Base-by-base conservation (phyloP, 352 stramenopile species). In the Phytopythium chamaehyphon region DNA sequence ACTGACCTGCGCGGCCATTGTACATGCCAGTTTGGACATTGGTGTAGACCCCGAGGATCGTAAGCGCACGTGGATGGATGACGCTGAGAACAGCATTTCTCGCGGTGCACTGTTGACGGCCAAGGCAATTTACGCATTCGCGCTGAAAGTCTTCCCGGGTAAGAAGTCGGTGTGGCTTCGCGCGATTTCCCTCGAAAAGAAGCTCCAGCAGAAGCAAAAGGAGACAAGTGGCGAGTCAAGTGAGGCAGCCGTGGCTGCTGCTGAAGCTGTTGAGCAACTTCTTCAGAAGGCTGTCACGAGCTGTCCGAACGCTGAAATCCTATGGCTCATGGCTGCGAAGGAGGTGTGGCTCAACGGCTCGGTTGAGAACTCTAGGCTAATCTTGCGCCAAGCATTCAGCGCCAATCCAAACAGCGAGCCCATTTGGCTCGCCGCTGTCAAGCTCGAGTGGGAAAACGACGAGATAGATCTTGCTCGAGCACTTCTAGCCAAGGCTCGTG, bases 361-460 rank as follows among this genome's bases (percentile, higher is more conserved):
- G 50, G 90, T 99, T 11, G 84, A 96, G 42, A 92, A 90, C 24
- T 96, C 97, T 11, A 81, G 97, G 2, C 71, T 88, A 22, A 97
- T 99, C 46, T 73, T 99, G 28, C 90, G 94, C 3, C 82, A 98
- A 64, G 97, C 97, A 19, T 99, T 99, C 68, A 94, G 82, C 50
- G 89, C 84, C 5, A 99, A 99, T 71, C 94, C 95, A 3, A 96
- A 98, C 62, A 98, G 90, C 51, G 95, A 99, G 64, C 61, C 86
- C 6, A 95, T 98, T 55, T 96, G 84, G 90, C 71, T 99, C n/a
- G 97, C 97, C 6, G 96, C 96, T 8, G 87, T 98, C 15, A 99
- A 99, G 65, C 73, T 99, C 2, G 97, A 99, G 71, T 99, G 95
- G 93, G 97, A 99, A 70, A 99, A 97, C 54, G 94, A 96, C 51